Evolutionary conservation across 768 basidiomycete genomes (phyloP).

Genomic region (Psilocybe tampanensis): DNA sequence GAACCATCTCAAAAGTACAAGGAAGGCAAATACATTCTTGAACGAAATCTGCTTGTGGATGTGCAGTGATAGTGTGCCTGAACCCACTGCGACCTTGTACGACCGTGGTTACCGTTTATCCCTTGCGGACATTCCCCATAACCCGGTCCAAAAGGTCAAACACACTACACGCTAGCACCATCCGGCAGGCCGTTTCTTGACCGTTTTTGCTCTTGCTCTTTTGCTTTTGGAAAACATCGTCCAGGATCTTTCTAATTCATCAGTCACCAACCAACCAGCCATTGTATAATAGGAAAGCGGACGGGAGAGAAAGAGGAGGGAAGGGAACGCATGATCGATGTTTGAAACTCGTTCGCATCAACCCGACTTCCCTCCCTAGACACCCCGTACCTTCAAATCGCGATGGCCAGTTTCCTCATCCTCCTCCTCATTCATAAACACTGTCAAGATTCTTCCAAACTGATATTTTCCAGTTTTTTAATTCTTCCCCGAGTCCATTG

Average conservation of each 20-base stretch:
- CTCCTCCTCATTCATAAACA: conserved; percentile 1
- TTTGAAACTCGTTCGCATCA: background rate
- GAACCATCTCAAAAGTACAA: conserved; percentile 95
- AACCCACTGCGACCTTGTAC: conserved; percentile 4
- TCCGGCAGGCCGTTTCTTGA: conserved; percentile 20
- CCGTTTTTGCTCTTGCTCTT: conserved; percentile 8
- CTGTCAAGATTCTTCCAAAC: conserved; percentile 7
- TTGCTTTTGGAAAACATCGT: background rate
- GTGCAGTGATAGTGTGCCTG: conserved; percentile 57
- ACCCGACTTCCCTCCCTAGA: background rate
- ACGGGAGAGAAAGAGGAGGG: conserved; percentile 3
- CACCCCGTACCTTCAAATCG: background rate
- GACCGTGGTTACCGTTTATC: conserved; percentile 16
- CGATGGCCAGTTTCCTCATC: conserved; percentile 22
- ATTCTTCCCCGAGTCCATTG: background rate
- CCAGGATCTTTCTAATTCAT: conserved; percentile 22
- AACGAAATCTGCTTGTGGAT: conserved; percentile 86
- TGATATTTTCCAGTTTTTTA: conserved; percentile 14
- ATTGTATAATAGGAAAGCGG: conserved; percentile 15
- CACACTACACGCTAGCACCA: conserved; percentile 11
- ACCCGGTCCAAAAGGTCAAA: conserved; percentile 7
- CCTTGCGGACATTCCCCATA: conserved; percentile 10
- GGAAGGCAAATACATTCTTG: conserved; percentile 97
- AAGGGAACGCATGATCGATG: background rate
- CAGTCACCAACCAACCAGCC: conserved; percentile 5